phyloP scores from a whole-genome alignment of 164 flowering plant species.

The Kalanchoe fedtschenkoi region DNA sequence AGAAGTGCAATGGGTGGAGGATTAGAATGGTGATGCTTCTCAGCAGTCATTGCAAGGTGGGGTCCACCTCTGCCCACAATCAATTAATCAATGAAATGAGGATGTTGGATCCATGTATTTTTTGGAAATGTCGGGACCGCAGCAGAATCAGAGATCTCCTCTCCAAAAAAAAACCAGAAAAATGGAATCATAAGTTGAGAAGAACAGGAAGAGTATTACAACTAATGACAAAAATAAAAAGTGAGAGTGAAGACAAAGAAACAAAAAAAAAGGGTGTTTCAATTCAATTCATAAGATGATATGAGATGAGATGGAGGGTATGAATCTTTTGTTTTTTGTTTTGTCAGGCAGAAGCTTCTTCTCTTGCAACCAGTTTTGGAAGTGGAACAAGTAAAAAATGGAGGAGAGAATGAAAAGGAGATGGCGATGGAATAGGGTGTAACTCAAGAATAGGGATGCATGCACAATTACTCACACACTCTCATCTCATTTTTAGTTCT shows the following conservation, averaged over 20 bases:
- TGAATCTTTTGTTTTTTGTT: background rate
- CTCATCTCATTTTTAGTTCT: too few species aligned
- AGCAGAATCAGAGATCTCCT: background rate
- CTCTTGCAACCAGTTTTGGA: background rate
- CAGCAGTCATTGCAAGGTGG: background rate
- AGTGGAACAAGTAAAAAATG: too few species aligned
- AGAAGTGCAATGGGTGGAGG: conserved; percentile 22
- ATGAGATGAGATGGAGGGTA: background rate
- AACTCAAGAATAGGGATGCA: background rate
- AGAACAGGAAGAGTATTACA: background rate
- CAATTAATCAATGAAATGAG: background rate
- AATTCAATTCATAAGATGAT: too few species aligned
- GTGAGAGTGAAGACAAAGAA: too few species aligned
- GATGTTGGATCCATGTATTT: too few species aligned
- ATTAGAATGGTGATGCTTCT: conserved; percentile 1
- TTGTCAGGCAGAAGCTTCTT: background rate
- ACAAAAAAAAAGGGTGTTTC: too few species aligned
- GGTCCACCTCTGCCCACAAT: background rate
- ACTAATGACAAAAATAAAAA: background rate
- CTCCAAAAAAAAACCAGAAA: background rate
- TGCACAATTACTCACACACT: too few species aligned
- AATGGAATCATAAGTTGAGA: background rate
- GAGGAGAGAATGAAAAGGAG: background rate
- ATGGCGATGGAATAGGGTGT: conserved; percentile 1
- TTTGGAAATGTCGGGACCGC: background rate